Evolutionary conservation across 2,329 filamentous ascomycete species (phyloP).

Genomic region (Neofusicoccum ribis): DNA sequence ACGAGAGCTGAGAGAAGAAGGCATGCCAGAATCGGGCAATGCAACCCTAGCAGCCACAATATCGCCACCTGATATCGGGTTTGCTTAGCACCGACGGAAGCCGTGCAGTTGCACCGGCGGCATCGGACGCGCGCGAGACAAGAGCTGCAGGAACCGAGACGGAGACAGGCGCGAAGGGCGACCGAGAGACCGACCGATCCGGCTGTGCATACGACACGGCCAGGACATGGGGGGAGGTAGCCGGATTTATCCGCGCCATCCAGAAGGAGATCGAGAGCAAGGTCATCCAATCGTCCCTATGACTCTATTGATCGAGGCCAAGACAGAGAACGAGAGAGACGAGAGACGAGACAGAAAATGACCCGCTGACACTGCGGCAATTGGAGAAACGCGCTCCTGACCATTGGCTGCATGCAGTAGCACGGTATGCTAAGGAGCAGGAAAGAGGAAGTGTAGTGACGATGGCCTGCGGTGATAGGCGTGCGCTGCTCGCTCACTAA

Average conservation of each 20-base stretch:
- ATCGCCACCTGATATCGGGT: conserved; percentile 13
- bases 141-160: conserved; percentile 15
- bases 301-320: not conserved
- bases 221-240: not conserved
- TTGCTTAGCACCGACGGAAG: not conserved
- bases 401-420: not conserved
- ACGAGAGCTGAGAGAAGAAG: not conserved
- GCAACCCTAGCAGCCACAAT: conserved; percentile 12
- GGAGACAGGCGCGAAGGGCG: not conserved
- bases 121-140: not conserved
- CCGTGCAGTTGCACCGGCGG: too few relatives aligned
- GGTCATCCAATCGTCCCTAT: not conserved
- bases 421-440: not conserved
- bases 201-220: not conserved
- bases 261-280: not conserved
- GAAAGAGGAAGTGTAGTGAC: not conserved
- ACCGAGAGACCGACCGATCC: not conserved
- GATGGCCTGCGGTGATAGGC: not conserved
- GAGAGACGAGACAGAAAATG: not conserved
- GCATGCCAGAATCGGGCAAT: not conserved
- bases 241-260: not conserved
- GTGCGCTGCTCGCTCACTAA: conserved; percentile 10
- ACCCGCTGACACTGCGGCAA: not conserved
- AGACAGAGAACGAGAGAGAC: not conserved
- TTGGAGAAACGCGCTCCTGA: not conserved